Conservation (phyloP, 768 basidiomycete species). For the Xerocomellus amylosporus region DNA sequence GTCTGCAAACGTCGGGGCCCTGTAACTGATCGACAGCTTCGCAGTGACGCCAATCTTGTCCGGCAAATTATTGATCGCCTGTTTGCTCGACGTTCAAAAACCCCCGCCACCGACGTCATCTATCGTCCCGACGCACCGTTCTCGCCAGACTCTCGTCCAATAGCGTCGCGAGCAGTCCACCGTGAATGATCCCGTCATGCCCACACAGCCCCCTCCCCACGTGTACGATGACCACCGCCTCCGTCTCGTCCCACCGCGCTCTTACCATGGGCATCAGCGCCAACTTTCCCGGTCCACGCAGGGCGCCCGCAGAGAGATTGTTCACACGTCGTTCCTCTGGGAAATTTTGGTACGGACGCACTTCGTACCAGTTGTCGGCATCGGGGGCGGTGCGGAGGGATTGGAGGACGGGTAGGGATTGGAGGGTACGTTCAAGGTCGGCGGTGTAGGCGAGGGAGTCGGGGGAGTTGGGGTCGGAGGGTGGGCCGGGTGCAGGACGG, state of each 20-base stretch:
- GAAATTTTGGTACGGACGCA: conserved; percentile 66
- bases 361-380: conserved; percentile 68
- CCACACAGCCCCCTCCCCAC: conserved; percentile 86
- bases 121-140: conserved; percentile 49
- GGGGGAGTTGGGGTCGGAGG: conserved; percentile 46
- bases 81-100: conserved; percentile 4
- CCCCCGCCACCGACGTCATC: not conserved
- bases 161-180: conserved; percentile 86
- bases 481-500: conserved; percentile 70
- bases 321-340: conserved; percentile 78
- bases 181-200: conserved; percentile 93
- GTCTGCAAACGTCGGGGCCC: conserved; percentile 85
- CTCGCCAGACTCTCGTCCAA: conserved; percentile 83
- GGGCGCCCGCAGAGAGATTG: conserved; percentile 76
- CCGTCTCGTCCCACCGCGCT: conserved; percentile 69
- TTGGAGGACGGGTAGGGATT: conserved; percentile 58
- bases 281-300: conserved; percentile 86
- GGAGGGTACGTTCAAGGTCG: conserved; percentile 65
- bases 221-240: conserved; percentile 71
- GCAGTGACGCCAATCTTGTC: conserved; percentile 93
- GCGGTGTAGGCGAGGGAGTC: conserved; percentile 57
- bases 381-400: conserved; percentile 49
- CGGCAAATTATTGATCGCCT: conserved; percentile 86
- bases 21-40: conserved; percentile 75
- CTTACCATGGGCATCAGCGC: conserved; percentile 78